Evolutionary conservation across 1,284 basidiomycete species (phyloP), one percentile per base, ranked within the genome.

Genomic region (Cutaneotrichosporon cyanovorans): DNA sequence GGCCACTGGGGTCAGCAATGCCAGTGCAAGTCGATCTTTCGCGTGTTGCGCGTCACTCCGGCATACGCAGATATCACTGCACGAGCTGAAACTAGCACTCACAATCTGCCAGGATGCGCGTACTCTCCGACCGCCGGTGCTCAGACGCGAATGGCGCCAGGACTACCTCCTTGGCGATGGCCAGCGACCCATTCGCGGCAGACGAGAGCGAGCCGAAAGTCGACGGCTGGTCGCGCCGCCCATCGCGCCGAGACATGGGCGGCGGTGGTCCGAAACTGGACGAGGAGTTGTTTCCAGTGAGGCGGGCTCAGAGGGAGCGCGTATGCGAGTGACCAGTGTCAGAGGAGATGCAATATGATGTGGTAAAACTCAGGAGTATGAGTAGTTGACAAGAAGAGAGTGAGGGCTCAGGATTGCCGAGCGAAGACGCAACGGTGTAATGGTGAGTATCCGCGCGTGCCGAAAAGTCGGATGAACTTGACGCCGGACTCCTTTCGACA

Each of bases 1-100:
- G 5, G 88, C 87, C 62, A 92, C 88, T 92, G 65, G 9, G 19
- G 14, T 47, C 28, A 19, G 28, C 20, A 15, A 32, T 5, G 35
- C 14, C 19, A 18, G 25, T 28, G 12, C 25, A 12, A 28, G 12
- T 28, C 25, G 25, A 28, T 28, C 25, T 28, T 12, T 7, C 7
- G 12, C 12, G 25, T 12, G 12, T 7, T 28, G 12, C 25, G 25
- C 25, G 25, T 7, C 25, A 7, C 12, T 12, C 12, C 25, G 25
- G 25, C 25, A 28, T 28, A 7, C 8, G 25, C 25, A 7, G 25
- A 28, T 7, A 28, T n/a, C 25, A 28, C 25, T 7, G 25, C 25
- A 28, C 25, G 12, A 12, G 25, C 25, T 7, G 8, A 7, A 28
- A 7, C 7, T 28, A 28, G 25, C 25, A 62, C 70, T 62, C 46